Base-by-base conservation (phyloP, 169 alveolate species). In the Eimeria praecox region DNA sequence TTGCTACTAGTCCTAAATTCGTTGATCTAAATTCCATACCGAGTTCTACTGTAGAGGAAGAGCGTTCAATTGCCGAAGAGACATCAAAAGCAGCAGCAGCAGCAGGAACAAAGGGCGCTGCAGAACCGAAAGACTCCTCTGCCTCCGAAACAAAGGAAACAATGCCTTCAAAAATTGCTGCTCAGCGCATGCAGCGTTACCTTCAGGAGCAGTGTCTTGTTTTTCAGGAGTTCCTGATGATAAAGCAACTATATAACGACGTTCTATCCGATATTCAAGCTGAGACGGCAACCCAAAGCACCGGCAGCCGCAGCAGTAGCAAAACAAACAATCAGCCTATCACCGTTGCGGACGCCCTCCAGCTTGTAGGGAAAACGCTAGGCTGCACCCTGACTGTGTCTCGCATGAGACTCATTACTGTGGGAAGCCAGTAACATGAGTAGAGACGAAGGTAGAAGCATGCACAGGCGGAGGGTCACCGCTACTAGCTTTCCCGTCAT, bases 151-250 rank as follows among this genome's bases (percentile, higher is more conserved):
- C 91, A 10, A 83, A 83, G 52, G 46, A 38, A 16, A 42, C 59
- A n/a, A 35, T 12, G 3, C 44, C 24, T 20, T 40, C 77, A 12
- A 83, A 83, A 16, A 66, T 54, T 46, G 56, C 33, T 80, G 71
- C 9, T 35, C 52, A 83, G 54, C 91, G 52, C 3, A 14, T 83
- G 35, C n/a, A 54, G 56, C 44, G 62, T 1, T 83, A 56, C 16
- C 91, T 83, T 35, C 54, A 83, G 91, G 91, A 83, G 40, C 91
- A 83, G 54, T 49, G 91, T 54, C 75, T 83, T 83, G 77, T 83
- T 30, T 30, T 12, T 42, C 91, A 83, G 24, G 91, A 83, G 22
- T 83, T 83, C 30, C 54, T 83, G 18, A 83, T 83, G 91, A 54
- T 83, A 56, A 66, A n/a, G 33, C 91, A 54, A 27, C 56, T 52